phyloP scores from a whole-genome alignment of 768 basidiomycete species.

The Russula sp. region DNA sequence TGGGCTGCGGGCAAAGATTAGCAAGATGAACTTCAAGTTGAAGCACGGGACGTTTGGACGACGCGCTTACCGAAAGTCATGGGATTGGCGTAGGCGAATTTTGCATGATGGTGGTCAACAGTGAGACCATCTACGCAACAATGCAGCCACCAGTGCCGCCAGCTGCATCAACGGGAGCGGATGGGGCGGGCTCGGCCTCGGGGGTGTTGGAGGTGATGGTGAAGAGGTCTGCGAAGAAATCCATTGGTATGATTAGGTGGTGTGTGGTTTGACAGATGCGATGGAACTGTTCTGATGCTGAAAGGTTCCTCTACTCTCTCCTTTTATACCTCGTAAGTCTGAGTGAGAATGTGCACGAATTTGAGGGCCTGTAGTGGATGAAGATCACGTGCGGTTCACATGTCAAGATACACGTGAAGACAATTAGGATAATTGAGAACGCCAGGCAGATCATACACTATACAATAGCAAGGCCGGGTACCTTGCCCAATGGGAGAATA shows the following conservation, averaged over 20 bases:
- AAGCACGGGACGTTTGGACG: not conserved
- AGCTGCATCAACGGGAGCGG: slow-evolving; percentile 2
- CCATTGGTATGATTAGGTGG: slow-evolving; percentile 3
- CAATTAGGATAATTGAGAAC: not conserved
- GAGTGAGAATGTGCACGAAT: not conserved
- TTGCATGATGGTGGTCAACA: not conserved
- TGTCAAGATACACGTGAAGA: not conserved
- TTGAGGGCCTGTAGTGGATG: not conserved
- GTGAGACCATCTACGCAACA: not conserved
- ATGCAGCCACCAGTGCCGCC: not conserved
- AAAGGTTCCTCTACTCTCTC: not conserved
- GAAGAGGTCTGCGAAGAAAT: not conserved
- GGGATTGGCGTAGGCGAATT: not conserved
- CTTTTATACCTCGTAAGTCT: not conserved
- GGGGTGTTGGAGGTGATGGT: not conserved
- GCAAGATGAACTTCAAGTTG: not conserved
- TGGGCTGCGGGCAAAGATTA: not conserved
- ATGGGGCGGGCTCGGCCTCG: not conserved
- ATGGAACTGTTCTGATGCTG: not conserved
- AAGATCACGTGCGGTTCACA: not conserved
- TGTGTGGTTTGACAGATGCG: not conserved
- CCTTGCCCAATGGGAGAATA: not conserved
- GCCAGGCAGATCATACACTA: too few relatives aligned
- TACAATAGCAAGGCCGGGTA: too few relatives aligned
- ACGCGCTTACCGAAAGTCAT: not conserved